Evolutionary conservation across 441 rosid genomes (phyloP).

Genomic region (Adansonia madagascariensis): DNA sequence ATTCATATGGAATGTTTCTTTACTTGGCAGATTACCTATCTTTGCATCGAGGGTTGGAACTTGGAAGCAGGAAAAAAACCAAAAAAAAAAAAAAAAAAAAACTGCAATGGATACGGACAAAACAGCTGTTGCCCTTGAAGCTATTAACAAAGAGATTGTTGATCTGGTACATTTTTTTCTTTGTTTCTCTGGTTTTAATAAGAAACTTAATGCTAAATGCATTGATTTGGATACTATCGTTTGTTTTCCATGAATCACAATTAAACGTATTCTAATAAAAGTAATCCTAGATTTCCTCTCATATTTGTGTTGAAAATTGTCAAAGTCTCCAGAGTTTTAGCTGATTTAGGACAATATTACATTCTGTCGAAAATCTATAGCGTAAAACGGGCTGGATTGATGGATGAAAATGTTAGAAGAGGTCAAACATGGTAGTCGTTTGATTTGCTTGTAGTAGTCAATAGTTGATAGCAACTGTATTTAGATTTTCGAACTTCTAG

Average conservation of each 20-base stretch:
- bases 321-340: neutral
- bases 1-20: slow-evolving; percentile 8
- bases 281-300: no score
- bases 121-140: slow-evolving; percentile 43
- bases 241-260: no score
- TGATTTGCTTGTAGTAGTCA: neutral
- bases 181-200: neutral
- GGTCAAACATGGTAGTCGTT: neutral
- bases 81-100: no score
- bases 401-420: neutral
- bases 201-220: neutral
- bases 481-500: neutral
- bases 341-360: neutral
- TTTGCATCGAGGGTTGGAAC: slow-evolving; percentile 24
- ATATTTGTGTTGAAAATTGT: neutral
- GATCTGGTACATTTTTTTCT: slow-evolving; percentile 40
- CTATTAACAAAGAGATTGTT: slow-evolving; percentile 45
- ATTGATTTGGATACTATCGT: no score
- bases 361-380: neutral
- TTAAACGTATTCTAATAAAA: no score
- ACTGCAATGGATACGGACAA: slow-evolving; percentile 40
- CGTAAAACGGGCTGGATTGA: neutral
- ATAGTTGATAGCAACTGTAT: slow-evolving; percentile 4
- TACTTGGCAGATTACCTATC: slow-evolving; percentile 28
- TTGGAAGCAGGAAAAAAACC: slow-evolving; percentile 26